Evolutionary conservation across 2,329 filamentous ascomycete genomes (phyloP), one percentile per base, ranked within the genome.

Genomic region (Aspergillus fumigatus): DNA sequence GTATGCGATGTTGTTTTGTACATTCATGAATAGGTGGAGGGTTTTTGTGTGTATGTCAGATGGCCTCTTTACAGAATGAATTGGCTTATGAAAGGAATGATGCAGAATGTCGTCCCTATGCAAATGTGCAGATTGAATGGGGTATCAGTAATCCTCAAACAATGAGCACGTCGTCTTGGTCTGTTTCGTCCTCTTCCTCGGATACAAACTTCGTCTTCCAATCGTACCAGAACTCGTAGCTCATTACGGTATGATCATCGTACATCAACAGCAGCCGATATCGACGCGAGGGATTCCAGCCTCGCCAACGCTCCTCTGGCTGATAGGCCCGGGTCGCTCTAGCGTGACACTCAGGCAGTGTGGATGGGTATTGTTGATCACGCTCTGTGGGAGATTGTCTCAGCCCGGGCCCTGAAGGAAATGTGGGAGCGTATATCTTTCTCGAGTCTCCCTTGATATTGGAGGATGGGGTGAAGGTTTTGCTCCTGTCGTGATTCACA

Each of bases 231-330:
- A 87, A 74, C 71, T 87, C 84, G 70, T 86, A 88, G 57, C 78
- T 82, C 71, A 86, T 67, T 7, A 86, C 73, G 0, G 79, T 80
- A 59, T 84, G 78, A 66, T 87, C 81, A 17, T 69, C 70, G 66
- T 81, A 87, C 57, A 79, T 78, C 64, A 88, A 70, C 59, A 88
- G 67, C 21, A 88, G 60, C 27, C 85, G 68, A 59, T 80, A 80
- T 48, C 73, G 72, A 21, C 78, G 75, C 17, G 73, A 77, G 21
- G 70, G 69, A 47, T 75, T 73, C 51, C 66, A 69, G 14, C 74
- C 71, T 43, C 73, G 72, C 73, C 76, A 78, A 45, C 50, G 49
- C 56, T 75, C 72, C 11, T 67, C 61, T 6, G 73, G 71, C n/a
- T 67, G 64, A 32, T 73, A 69, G 49, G 59, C 62, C 6, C 56